phyloP scores from a whole-genome alignment of 2,329 filamentous ascomycete species.

The Cucurbitaria berberidis region DNA sequence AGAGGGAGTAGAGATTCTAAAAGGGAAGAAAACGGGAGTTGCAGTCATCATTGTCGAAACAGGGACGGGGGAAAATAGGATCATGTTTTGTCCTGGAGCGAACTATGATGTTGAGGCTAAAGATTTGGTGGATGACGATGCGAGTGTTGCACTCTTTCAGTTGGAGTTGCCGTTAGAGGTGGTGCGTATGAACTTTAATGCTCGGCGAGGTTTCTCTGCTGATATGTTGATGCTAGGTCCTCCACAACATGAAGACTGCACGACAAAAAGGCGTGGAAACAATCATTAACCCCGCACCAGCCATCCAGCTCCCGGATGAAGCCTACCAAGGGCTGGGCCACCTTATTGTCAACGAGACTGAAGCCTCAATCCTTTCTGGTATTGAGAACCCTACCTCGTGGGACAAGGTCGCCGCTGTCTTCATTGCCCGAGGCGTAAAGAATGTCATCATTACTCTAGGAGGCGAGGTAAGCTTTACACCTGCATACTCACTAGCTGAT shows the following conservation, averaged over 20 bases:
- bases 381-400: conserved; percentile 45
- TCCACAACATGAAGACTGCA: conserved; percentile 47
- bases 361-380: conserved; percentile 75
- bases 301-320: conserved; percentile 68
- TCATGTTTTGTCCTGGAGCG: conserved; percentile 56
- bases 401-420: conserved; percentile 52
- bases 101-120: conserved; percentile 50
- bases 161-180: conserved; percentile 55
- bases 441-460: conserved; percentile 88
- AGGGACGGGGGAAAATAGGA: conserved; percentile 56
- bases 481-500: conserved; percentile 1
- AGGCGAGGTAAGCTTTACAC: conserved; percentile 62
- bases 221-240: conserved; percentile 25
- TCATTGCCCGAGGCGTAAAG: conserved; percentile 71
- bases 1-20: conserved; percentile 47
- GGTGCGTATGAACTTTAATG: conserved; percentile 24
- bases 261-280: conserved; percentile 55
- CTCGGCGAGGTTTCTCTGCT: not conserved
- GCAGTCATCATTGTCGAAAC: conserved; percentile 59
- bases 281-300: conserved; percentile 82
- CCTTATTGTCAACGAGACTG: conserved; percentile 88
- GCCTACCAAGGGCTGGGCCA: conserved; percentile 74
- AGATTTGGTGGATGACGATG: conserved; percentile 50
- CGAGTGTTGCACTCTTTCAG: conserved; percentile 54
- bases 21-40: conserved; percentile 55